Base-by-base conservation (phyloP, 1,139 yeast genomes). In the Kodamaea anthophila region DNA sequence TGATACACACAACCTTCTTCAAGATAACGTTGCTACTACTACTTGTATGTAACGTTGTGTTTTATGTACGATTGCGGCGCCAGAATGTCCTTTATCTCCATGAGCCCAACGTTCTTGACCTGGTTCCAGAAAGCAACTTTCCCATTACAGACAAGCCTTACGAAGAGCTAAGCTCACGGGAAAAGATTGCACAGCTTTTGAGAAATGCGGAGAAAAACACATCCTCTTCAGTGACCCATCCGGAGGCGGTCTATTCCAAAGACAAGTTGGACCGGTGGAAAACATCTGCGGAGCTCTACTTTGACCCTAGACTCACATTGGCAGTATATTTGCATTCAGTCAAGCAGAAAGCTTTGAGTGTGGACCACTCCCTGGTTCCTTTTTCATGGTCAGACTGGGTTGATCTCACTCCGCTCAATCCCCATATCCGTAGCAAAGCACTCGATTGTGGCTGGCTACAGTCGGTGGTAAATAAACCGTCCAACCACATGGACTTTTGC, bases 301-400 rank as follows among this genome's bases (percentile, higher is more conserved):
- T 41, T 29, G 58, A 53, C 26, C 58, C 58, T 9, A 39, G 58
- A 10, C 42, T 52, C 32, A 51, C 56, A 2, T 36, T 53, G 5
- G 38, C 55, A 4, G 35, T 53, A 8, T 50, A 47, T 28, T 42
- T 53, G 24, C 44, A 46, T 27, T 52, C 46, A 24, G 28, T 51
- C 13, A 41, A 10, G n/a, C n/a, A n/a, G n/a, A n/a, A n/a, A n/a
- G n/a, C n/a, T n/a, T n/a, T n/a, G n/a, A n/a, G n/a, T n/a, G n/a
- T n/a, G n/a, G n/a, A n/a, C n/a, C n/a, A 51, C 47, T 33, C 24
- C 52, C 61, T 21, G 15, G n/a, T 28, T 3, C 23, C 31, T 5
- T 28, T 28, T 19, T 23, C 27, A 2, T 28, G 31, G 62, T 46
- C 58, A 4, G 62, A 56, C 35, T 56, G 62, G 62, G 56, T 48